Conservation (phyloP, 257 asterid genomes). For the Verbena officinalis region DNA sequence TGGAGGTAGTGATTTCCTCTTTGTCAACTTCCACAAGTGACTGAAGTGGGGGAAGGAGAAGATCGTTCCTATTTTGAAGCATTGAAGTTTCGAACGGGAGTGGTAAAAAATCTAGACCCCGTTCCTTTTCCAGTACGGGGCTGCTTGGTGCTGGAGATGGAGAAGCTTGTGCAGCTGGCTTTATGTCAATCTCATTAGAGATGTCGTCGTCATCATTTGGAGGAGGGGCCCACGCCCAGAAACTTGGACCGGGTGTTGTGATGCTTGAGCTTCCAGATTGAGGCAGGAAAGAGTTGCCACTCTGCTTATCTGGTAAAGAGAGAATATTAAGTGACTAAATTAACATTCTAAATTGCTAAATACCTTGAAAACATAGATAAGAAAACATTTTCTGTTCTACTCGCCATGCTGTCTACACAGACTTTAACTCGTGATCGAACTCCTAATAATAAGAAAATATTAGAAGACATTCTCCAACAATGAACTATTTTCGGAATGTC, state of each 20-base stretch:
- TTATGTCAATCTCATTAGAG: slow-evolving; percentile 30
- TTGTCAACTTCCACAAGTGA: slow-evolving; percentile 56
- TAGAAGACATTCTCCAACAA: not conserved
- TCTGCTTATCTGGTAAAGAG: slow-evolving; percentile 48
- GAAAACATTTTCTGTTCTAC: no score
- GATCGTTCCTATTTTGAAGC: slow-evolving; percentile 38
- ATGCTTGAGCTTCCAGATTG: slow-evolving; percentile 36
- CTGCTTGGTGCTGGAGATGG: slow-evolving; percentile 38
- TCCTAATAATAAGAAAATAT: no score
- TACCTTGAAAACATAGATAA: no score
- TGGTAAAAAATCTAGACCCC: slow-evolving; percentile 47
- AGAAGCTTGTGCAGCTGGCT: slow-evolving; percentile 46
- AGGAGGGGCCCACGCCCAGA: slow-evolving; percentile 97
- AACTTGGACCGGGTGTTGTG: slow-evolving; percentile 89
- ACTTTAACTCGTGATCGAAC: no score
- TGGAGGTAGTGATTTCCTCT: slow-evolving; percentile 34
- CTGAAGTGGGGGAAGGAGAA: slow-evolving; percentile 77
- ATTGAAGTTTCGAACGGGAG: slow-evolving; percentile 76
- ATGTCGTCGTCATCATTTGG: slow-evolving; percentile 26
- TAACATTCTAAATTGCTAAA: not conserved
- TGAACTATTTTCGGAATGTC: not conserved
- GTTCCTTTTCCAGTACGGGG: slow-evolving; percentile 76
- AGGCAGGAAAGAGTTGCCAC: slow-evolving; percentile 36
- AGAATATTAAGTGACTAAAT: slow-evolving; percentile 7
- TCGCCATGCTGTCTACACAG: no score